These are phyloP conservation scores for Waltergamsia citrina DNA, from an alignment of 2,329 filamentous ascomycete species.

Conservation along the genomic window DNA sequence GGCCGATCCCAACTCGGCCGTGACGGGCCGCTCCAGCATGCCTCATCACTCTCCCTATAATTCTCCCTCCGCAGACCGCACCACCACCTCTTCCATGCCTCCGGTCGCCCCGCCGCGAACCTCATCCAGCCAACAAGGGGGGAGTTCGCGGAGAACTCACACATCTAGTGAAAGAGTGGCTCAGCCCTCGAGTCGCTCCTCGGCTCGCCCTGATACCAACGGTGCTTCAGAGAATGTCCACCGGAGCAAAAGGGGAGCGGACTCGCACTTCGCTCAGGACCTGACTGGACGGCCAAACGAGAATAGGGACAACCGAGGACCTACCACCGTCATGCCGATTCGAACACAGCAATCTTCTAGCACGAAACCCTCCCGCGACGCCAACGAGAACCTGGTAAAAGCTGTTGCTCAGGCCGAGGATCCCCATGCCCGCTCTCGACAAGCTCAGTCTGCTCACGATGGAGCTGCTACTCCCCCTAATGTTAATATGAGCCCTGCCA, in stretches of 20 bases:
- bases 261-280: constrained; percentile 21
- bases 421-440: constrained; percentile 15
- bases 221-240: constrained; percentile 15
- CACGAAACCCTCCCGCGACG: constrained; percentile 55
- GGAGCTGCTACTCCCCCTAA: constrained; percentile 36
- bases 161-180: constrained; percentile 20
- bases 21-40: constrained; percentile 1
- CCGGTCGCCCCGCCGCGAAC: constrained; percentile 72
- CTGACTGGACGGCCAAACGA: constrained; percentile 25
- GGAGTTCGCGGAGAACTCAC: constrained; percentile 32
- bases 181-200: constrained; percentile 13
- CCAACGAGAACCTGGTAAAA: constrained; percentile 69
- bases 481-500: constrained; percentile 24
- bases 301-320: constrained; percentile 27
- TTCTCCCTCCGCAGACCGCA: constrained; percentile 36
- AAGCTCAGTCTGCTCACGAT: constrained; percentile 24
- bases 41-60: constrained; percentile 8
- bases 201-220: constrained; percentile 20
- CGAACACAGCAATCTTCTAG: constrained; percentile 31
- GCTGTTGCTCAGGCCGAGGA: constrained; percentile 40
- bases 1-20: constrained; percentile 23
- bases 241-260: constrained; percentile 18
- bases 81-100: constrained; percentile 52
- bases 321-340: constrained; percentile 31
- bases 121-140: constrained; percentile 53